Percentiles rank a stretch among this genome's conserved stretches.
Conservation (phyloP, 148 eudicot species). For the Agrostemma githago region DNA sequence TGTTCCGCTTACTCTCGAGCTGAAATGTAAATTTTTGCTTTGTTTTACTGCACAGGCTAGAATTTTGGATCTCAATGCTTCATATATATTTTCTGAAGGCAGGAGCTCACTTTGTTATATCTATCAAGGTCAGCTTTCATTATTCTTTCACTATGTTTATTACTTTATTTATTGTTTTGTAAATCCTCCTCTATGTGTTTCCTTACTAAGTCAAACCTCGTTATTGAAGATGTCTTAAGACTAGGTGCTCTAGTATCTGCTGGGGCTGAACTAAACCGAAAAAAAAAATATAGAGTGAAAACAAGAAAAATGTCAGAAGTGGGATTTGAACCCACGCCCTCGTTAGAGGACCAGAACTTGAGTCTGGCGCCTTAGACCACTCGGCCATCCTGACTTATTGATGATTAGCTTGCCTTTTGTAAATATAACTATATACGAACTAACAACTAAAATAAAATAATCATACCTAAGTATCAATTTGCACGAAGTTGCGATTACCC, state of each 20-base stretch:
- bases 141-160: neutral
- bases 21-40: neutral
- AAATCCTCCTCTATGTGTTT: neutral
- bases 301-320: slow-evolving; percentile 20
- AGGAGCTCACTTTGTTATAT: slow-evolving; percentile 80
- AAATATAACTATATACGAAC: too few species aligned
- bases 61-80: slow-evolving; percentile 67
- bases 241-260: slow-evolving; percentile 85
- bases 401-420: too few species aligned
- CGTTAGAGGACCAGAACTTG: slow-evolving; percentile 30
- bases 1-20: neutral
- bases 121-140: slow-evolving; percentile 62
- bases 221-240: slow-evolving; percentile 28
- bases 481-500: too few species aligned
- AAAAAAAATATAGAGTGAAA: neutral
- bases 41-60: slow-evolving; percentile 55
- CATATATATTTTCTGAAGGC: slow-evolving; percentile 62
- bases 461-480: too few species aligned
- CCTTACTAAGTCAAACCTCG: neutral
- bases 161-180: neutral
- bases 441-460: too few species aligned
- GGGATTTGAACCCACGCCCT: slow-evolving; percentile 33
- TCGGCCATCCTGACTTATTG: slow-evolving; percentile 28
- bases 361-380: slow-evolving; percentile 33
- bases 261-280: slow-evolving; percentile 51